Percentiles rank a stretch among this genome's conserved stretches.
Evolutionary conservation across 2,329 filamentous ascomycete species (phyloP).

Genomic region (Penicillium occitanis): DNA sequence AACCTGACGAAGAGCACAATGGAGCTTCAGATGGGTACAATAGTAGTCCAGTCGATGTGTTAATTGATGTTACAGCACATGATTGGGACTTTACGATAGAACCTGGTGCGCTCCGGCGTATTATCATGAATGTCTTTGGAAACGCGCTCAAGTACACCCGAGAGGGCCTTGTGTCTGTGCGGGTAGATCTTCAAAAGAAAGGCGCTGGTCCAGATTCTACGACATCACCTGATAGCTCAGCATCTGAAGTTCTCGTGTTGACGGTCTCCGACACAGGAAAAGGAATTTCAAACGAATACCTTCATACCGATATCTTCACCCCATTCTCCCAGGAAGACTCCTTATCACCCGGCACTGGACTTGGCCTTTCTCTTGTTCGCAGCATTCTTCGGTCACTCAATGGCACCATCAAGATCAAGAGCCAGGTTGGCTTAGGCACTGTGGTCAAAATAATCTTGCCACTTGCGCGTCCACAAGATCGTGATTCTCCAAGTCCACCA

Average conservation of each 20-base stretch:
- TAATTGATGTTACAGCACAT: slow-evolving; percentile 21
- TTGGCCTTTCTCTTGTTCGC: slow-evolving; percentile 62
- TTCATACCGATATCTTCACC: slow-evolving; percentile 56
- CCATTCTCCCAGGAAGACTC: slow-evolving; percentile 62
- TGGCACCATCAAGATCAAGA: slow-evolving; percentile 56
- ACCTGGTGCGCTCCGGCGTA: slow-evolving; percentile 46
- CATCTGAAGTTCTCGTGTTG: slow-evolving; percentile 26
- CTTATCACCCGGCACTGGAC: slow-evolving; percentile 58
- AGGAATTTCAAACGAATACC: slow-evolving; percentile 60
- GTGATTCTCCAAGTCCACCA: background rate
- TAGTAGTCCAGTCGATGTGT: background rate
- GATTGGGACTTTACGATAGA: slow-evolving; percentile 48
- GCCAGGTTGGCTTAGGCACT: slow-evolving; percentile 50
- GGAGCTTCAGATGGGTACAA: background rate
- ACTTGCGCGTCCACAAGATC: slow-evolving; percentile 24
- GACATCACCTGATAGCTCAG: background rate
- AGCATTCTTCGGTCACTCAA: slow-evolving; percentile 57
- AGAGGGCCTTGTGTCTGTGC: slow-evolving; percentile 40
- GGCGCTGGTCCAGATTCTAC: slow-evolving; percentile 11
- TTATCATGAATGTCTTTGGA: slow-evolving; percentile 50
- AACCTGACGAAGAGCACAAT: background rate
- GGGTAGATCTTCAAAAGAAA: slow-evolving; percentile 30
- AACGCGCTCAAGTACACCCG: slow-evolving; percentile 32
- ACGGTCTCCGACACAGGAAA: slow-evolving; percentile 59
- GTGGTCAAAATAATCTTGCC: slow-evolving; percentile 49